Percentiles rank a stretch among this genome's conserved stretches.
Evolutionary conservation across 2,329 filamentous ascomycete species (phyloP).

Genomic region (Corniculantispora saksenae): DNA sequence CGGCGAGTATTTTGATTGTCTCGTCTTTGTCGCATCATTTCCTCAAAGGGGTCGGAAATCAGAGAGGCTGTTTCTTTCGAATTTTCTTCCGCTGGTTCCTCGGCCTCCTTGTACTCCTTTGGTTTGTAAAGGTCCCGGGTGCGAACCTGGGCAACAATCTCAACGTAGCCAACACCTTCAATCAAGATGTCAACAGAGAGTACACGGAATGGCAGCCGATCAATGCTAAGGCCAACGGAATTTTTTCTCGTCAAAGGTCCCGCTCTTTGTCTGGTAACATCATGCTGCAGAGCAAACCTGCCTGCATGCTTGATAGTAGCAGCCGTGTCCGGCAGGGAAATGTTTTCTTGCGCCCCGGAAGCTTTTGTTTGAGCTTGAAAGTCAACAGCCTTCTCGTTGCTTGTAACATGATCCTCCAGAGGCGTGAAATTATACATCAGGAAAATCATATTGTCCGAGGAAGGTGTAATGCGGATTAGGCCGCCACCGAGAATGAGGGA

Average conservation of each 20-base stretch:
- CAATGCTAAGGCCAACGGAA: conserved; percentile 63
- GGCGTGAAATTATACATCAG: conserved; percentile 87
- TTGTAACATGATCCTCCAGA: conserved; percentile 72
- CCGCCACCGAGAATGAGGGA: conserved; percentile 79
- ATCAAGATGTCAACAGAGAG: conserved; percentile 82
- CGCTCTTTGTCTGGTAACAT: conserved; percentile 78
- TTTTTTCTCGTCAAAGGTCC: conserved; percentile 69
- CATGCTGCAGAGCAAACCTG: conserved; percentile 71
- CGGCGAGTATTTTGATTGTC: conserved; percentile 17
- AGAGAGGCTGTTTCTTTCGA: background rate
- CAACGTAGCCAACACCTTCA: conserved; percentile 92
- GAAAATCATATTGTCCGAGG: conserved; percentile 60
- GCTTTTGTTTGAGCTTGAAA: conserved; percentile 67
- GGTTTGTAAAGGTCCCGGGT: conserved; percentile 47
- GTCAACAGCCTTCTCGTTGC: conserved; percentile 74
- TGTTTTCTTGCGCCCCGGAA: conserved; percentile 59
- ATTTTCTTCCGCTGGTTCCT: conserved; percentile 19
- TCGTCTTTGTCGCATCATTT: conserved; percentile 30
- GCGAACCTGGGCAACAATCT: conserved; percentile 80
- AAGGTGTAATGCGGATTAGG: conserved; percentile 82
- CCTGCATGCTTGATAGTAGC: conserved; percentile 69
- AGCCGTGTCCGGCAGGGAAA: conserved; percentile 60
- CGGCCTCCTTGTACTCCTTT: conserved; percentile 20
- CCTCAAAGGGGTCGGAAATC: conserved; percentile 27
- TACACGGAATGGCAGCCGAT: conserved; percentile 76